Percentiles rank a stretch among this genome's conserved stretches.
phyloP scores from a whole-genome alignment of 345 rosid species.

The Schrenkiella parvula region DNA sequence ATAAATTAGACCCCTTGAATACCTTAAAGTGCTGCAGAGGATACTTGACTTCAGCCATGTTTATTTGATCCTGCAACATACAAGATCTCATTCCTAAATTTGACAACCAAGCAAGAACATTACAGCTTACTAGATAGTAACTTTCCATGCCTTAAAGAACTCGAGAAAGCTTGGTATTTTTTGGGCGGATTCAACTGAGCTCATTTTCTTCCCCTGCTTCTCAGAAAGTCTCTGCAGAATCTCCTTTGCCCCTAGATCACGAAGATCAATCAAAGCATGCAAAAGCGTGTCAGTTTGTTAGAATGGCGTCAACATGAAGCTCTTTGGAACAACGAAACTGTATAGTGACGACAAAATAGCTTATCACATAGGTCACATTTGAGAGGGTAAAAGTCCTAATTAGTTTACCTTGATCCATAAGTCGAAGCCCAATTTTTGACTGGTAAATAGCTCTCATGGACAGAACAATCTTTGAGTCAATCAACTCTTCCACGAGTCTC shows the following conservation, averaged over 20 bases:
- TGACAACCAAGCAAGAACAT: not conserved
- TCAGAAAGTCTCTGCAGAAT: slow-evolving; percentile 72
- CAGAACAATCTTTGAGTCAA: slow-evolving; percentile 75
- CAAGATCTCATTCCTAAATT: slow-evolving; percentile 2
- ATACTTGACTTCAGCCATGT: slow-evolving; percentile 81
- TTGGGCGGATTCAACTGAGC: slow-evolving; percentile 65
- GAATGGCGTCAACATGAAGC: not conserved
- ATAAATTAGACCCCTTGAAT: slow-evolving; percentile 10
- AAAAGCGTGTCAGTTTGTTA: not conserved
- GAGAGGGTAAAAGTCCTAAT: not conserved
- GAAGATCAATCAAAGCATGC: slow-evolving; percentile 2
- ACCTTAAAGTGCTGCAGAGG: slow-evolving; percentile 90
- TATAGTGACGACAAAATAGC: not conserved
- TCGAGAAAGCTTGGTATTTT: slow-evolving; percentile 69
- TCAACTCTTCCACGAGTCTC: slow-evolving; percentile 89
- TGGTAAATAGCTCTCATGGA: slow-evolving; percentile 97
- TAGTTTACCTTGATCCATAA: slow-evolving; percentile 74
- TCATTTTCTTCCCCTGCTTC: slow-evolving; percentile 88
- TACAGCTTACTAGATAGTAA: not conserved
- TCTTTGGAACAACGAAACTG: not conserved
- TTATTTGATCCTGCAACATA: slow-evolving; percentile 77
- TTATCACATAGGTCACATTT: not conserved
- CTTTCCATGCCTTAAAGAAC: slow-evolving; percentile 58
- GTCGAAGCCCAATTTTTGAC: slow-evolving; percentile 81
- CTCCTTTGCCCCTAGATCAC: slow-evolving; percentile 76